Evolutionary conservation across 2,329 filamentous ascomycete species (phyloP).

Genomic region (Aquanectria penicillioides): DNA sequence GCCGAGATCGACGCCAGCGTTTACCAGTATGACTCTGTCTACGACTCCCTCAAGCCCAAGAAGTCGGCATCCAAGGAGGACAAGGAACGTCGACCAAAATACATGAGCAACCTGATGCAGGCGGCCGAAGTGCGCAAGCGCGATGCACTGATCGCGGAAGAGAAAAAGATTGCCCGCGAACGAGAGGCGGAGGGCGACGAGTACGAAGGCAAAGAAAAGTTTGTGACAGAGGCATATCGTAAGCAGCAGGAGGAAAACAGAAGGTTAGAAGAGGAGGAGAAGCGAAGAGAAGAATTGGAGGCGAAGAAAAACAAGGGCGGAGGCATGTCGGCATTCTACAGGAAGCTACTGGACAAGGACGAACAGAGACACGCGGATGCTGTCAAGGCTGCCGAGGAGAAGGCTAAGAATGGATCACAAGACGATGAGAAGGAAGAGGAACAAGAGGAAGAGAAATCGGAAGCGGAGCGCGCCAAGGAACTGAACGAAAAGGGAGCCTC

Average conservation of each 20-base stretch:
- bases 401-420: slow-evolving; percentile 52
- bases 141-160: slow-evolving; percentile 80
- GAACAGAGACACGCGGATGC: slow-evolving; percentile 77
- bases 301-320: slow-evolving; percentile 68
- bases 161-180: slow-evolving; percentile 82
- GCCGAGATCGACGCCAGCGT: slow-evolving; percentile 76
- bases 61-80: slow-evolving; percentile 65
- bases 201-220: slow-evolving; percentile 85
- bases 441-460: slow-evolving; percentile 66
- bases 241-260: slow-evolving; percentile 81
- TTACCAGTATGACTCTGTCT: slow-evolving; percentile 87
- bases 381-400: slow-evolving; percentile 72
- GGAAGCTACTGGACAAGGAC: slow-evolving; percentile 75
- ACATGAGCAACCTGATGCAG: slow-evolving; percentile 79
- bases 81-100: slow-evolving; percentile 75
- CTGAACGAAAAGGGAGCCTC: slow-evolving; percentile 70
- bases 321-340: slow-evolving; percentile 85
- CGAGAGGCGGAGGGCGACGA: slow-evolving; percentile 83
- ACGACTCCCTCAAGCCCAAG: slow-evolving; percentile 78
- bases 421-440: slow-evolving; percentile 49
- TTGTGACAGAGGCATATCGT: slow-evolving; percentile 86
- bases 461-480: slow-evolving; percentile 73
- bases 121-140: slow-evolving; percentile 81
- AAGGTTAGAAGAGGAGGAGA: slow-evolving; percentile 77
- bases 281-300: slow-evolving; percentile 70